Base-by-base conservation (phyloP, 345 rosid genomes). In the Eutrema heterophyllum region DNA sequence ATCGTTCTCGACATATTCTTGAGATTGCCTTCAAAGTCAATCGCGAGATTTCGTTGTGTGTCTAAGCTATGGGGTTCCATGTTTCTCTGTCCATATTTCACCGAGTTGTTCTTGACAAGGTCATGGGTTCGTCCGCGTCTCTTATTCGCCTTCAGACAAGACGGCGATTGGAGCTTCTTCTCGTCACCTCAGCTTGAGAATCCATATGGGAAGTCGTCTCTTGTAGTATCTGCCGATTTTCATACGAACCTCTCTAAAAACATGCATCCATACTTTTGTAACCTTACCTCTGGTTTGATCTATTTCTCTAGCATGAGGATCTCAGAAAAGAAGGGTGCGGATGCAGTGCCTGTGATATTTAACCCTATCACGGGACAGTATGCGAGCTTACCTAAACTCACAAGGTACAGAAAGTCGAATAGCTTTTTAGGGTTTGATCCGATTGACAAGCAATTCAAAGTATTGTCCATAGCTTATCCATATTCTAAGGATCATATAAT, bases 241-340 rank as follows among this genome's bases (percentile, higher is more conserved):
- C 39, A 36, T 8, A 36, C 2, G 9, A 36, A 36, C 7, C 1
- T 36, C 39, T 36, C 9, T 7, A 21, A 0, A 21, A 21, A 21
- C 21, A 21, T 21, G 21, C 21, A 21, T 21, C 21, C 21, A 21
- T 1, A 21, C 21, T 21, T 21, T 21, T 21, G 21, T 21, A 21
- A 21, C 21, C 21, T 21, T 21, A 21, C 21, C 21, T 62, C 67
- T 14, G 52, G 67, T 43, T 43, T 62, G 67, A n/a, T 62, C n/a
- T 1, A 9, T n/a, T 62, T 27, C n/a, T 1, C 9, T 44, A 0
- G 0, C 40, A 14, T 0, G 10, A 0, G 2, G 15, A 11, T 5
- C 44, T 1, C 26, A 35, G 0, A 2, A 33, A 15, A 35, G 1
- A 21, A 16, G 50, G 7, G 15, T 15, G 3, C 7, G 3, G 8